Percentiles rank a stretch among this genome's conserved stretches.
These are phyloP conservation scores for Coffea canephora DNA, from an alignment of 257 asterid genomes.

Conservation along the genomic window DNA sequence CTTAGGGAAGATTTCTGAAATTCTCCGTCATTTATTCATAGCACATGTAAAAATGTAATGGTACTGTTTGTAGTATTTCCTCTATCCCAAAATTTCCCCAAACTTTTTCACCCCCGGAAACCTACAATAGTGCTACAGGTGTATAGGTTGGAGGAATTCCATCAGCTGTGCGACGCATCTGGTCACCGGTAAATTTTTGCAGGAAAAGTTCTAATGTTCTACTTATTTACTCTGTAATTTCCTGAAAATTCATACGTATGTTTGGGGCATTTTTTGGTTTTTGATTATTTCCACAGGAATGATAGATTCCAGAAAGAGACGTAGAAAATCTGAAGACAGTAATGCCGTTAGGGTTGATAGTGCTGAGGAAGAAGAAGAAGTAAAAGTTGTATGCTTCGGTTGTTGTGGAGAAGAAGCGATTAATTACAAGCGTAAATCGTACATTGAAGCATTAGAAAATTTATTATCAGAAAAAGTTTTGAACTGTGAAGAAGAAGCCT, in stretches of 20 bases:
- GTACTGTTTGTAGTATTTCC: no score
- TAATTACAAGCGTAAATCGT: not conserved
- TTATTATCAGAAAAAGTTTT: not conserved
- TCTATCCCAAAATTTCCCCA: no score
- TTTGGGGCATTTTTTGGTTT: no score
- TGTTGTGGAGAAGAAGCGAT: constrained; percentile 10
- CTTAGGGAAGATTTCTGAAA: no score
- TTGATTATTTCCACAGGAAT: not conserved
- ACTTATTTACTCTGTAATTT: not conserved
- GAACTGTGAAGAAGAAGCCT: constrained; percentile 16
- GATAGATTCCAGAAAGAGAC: not conserved
- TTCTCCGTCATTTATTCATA: no score
- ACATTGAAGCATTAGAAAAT: constrained; percentile 3
- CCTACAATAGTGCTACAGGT: no score
- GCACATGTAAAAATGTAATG: no score
- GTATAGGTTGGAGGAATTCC: no score
- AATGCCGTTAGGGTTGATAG: not conserved
- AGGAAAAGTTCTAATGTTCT: no score
- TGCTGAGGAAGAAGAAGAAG: constrained; percentile 8
- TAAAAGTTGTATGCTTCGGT: not conserved
- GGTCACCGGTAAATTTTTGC: no score
- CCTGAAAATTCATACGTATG: not conserved
- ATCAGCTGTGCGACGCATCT: no score
- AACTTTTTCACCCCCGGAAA: no score
- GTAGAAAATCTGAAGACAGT: not conserved